Percentiles rank a stretch among this genome's conserved stretches.
Conservation (phyloP, 805 yeast species). For the Yamadazyma takamatsuzukensis region DNA sequence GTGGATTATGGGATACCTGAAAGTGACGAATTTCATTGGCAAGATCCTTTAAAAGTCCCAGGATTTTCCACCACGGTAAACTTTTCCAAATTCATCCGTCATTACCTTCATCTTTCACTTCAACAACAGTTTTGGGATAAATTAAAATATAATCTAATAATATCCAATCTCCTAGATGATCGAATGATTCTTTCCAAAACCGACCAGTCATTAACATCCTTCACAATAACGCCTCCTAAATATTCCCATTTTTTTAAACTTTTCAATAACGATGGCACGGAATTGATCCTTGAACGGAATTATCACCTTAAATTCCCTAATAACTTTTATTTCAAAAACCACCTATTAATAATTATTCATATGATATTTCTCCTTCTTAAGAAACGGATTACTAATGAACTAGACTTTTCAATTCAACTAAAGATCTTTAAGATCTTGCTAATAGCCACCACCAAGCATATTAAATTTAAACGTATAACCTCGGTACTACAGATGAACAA, state of each 20-base stretch:
- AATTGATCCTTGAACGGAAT: slow-evolving; percentile 7
- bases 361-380: slow-evolving; percentile 28
- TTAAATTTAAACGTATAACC: slow-evolving; percentile 22
- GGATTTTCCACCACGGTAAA: slow-evolving; percentile 15
- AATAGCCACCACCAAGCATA: slow-evolving; percentile 23
- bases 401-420: slow-evolving; percentile 10
- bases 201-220: slow-evolving; percentile 31
- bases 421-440: slow-evolving; percentile 29
- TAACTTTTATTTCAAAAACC: slow-evolving; percentile 8
- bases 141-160: slow-evolving; percentile 37
- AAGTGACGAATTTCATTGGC: too few species aligned
- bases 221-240: too few species aligned
- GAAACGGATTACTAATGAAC: slow-evolving; percentile 8
- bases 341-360: slow-evolving; percentile 17
- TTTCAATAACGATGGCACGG: slow-evolving; percentile 22
- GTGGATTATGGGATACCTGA: too few species aligned
- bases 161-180: slow-evolving; percentile 38
- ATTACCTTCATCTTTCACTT: slow-evolving; percentile 20
- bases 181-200: slow-evolving; percentile 41
- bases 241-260: slow-evolving; percentile 3
- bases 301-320: slow-evolving; percentile 10
- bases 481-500: slow-evolving; percentile 21
- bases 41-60: too few species aligned
- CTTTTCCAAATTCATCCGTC: slow-evolving; percentile 20
- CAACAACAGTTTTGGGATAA: slow-evolving; percentile 31